Percentiles rank a stretch among this genome's conserved stretches.
phyloP scores from a whole-genome alignment of 2,329 filamentous ascomycete species.

The Colletotrichum melonis region DNA sequence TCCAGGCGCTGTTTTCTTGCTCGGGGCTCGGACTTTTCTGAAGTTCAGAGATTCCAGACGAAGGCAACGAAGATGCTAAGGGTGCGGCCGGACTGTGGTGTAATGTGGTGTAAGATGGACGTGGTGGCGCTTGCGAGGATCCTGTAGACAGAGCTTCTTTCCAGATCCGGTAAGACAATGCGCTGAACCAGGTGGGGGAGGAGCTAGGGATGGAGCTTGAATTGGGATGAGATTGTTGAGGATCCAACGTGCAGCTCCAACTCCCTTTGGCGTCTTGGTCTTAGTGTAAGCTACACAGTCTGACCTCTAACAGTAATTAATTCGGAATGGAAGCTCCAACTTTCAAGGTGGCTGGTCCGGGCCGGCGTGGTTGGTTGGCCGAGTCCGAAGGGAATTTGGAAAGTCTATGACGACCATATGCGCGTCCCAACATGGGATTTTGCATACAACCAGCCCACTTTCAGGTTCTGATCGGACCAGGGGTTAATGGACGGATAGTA shows the following conservation, averaged over 20 bases:
- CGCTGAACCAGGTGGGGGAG: background rate
- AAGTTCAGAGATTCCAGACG: slow-evolving; percentile 9
- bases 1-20: background rate
- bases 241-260: slow-evolving; percentile 3
- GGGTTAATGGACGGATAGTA: background rate
- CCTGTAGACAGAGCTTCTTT: slow-evolving; percentile 26
- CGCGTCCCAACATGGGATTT: slow-evolving; percentile 23
- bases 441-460: slow-evolving; percentile 8
- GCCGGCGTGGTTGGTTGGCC: slow-evolving; percentile 9
- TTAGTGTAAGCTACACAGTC: background rate
- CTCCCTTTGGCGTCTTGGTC: background rate
- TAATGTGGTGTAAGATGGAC: background rate
- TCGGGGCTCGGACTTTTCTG: slow-evolving; percentile 24
- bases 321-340: background rate
- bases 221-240: slow-evolving; percentile 3
- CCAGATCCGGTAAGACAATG: slow-evolving; percentile 15
- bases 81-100: too few species aligned
- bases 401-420: slow-evolving; percentile 36
- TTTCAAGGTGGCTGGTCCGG: background rate
- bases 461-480: background rate
- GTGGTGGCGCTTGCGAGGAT: background rate
- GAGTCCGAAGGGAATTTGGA: slow-evolving; percentile 4
- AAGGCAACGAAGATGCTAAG: background rate
- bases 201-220: background rate
- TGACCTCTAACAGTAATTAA: background rate